These are phyloP conservation scores for Thamnidium elegans DNA, from an alignment of 192 early-diverging fungal species.

Conservation along the genomic window DNA sequence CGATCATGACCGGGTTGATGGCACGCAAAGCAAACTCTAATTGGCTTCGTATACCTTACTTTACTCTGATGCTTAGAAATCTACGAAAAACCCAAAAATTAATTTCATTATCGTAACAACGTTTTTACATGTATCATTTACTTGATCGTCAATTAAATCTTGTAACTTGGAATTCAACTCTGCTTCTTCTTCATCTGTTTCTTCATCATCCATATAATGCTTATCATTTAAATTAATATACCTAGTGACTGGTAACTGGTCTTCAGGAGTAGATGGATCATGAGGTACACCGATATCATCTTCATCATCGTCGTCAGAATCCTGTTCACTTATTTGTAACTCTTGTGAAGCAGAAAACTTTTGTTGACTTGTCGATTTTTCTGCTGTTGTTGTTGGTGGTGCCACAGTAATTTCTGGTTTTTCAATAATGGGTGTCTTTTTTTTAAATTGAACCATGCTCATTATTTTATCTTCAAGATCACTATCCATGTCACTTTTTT, in stretches of 20 bases:
- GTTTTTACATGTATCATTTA: background rate
- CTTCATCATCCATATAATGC: background rate
- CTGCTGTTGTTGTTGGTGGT: background rate
- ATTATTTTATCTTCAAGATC: constrained; percentile 15
- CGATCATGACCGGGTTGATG: background rate
- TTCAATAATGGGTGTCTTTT: background rate
- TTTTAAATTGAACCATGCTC: constrained; percentile 4
- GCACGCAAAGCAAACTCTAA: background rate
- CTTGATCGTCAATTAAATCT: background rate
- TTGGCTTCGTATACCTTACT: background rate
- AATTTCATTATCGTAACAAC: too few relatives aligned
- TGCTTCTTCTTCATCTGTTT: background rate
- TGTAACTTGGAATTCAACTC: background rate
- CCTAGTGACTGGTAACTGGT: background rate
- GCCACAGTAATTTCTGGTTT: background rate
- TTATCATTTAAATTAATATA: background rate
- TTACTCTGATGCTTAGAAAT: too few relatives aligned
- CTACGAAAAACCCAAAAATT: too few relatives aligned
- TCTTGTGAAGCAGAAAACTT: background rate
- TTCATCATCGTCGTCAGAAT: too few relatives aligned
- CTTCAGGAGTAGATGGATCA: too few relatives aligned
- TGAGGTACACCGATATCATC: too few relatives aligned
- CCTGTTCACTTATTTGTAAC: too few relatives aligned
- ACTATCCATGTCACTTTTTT: background rate
- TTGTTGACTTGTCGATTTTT: background rate